These are phyloP conservation scores for Brettanomyces naardenensis DNA, from an alignment of 805 yeast species.

Conservation along the genomic window DNA sequence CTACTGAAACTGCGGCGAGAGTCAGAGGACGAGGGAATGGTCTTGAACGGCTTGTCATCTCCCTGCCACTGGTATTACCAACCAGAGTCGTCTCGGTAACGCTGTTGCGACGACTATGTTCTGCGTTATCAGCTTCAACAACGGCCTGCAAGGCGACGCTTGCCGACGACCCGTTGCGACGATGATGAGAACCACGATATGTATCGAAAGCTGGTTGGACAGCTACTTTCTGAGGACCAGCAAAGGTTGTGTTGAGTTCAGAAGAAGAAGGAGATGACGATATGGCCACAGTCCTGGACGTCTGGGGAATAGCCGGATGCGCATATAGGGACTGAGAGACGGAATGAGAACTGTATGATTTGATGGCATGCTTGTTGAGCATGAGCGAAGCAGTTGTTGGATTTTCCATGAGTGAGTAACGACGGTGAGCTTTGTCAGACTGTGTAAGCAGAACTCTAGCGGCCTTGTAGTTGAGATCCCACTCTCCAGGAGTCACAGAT, in stretches of 20 bases:
- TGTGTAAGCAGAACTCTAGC: conserved; percentile 20
- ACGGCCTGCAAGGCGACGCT: conserved; percentile 67
- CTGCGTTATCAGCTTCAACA: conserved; percentile 49
- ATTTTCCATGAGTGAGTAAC: conserved; percentile 38
- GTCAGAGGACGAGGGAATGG: conserved; percentile 12
- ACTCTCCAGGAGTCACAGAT: conserved; percentile 78
- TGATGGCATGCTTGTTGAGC: conserved; percentile 25
- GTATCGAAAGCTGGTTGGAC: conserved; percentile 22
- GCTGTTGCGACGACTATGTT: conserved; percentile 26
- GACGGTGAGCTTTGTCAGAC: conserved; percentile 23
- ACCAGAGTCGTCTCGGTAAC: conserved; percentile 13
- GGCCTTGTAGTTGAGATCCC: conserved; percentile 63
- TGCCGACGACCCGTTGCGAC: conserved; percentile 40
- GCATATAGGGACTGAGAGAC: conserved; percentile 32
- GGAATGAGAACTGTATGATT: conserved; percentile 33
- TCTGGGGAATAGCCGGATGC: conserved; percentile 60
- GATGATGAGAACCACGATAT: conserved; percentile 14
- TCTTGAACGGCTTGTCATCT: conserved; percentile 21
- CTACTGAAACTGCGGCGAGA: neutral
- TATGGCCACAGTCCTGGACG: conserved; percentile 35
- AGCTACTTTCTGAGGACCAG: conserved; percentile 4
- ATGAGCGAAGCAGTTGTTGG: conserved; percentile 33
- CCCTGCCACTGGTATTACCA: conserved; percentile 22
- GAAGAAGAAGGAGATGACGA: conserved; percentile 22
- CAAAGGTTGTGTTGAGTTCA: neutral